Percentiles rank a stretch among this genome's conserved stretches.
Conservation (phyloP, 257 asterid genomes). For the Euphrasia confusa region DNA sequence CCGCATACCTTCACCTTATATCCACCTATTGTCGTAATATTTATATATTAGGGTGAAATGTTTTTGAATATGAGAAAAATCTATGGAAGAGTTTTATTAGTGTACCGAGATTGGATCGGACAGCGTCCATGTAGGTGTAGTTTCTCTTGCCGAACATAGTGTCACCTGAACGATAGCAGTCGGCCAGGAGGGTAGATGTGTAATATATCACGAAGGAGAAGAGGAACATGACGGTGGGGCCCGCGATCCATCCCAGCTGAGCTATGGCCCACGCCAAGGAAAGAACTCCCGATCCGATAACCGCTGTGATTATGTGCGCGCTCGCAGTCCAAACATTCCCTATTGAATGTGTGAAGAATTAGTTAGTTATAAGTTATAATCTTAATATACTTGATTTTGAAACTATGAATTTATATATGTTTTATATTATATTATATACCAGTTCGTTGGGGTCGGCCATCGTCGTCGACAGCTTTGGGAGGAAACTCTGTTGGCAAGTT, state of each 20-base stretch:
- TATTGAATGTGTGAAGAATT: conserved; percentile 6
- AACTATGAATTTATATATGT: too few relatives aligned
- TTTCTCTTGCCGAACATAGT: conserved; percentile 52
- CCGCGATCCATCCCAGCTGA: conserved; percentile 60
- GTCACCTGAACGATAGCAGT: conserved; percentile 52
- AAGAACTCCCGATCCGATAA: conserved; percentile 58
- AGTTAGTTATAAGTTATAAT: too few relatives aligned
- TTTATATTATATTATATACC: conserved; percentile 27
- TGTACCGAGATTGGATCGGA: conserved; percentile 49
- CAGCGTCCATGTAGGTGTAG: conserved; percentile 63
- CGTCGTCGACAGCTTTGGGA: conserved; percentile 45
- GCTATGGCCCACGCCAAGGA: conserved; percentile 61
- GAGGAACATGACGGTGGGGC: conserved; percentile 51
- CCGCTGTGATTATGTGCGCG: conserved; percentile 55
- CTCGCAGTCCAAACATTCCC: conserved; percentile 62
- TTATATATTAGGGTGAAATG: not conserved
- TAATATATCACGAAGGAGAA: conserved; percentile 49
- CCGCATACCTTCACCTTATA: conserved; percentile 34
- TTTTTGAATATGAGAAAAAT: too few relatives aligned
- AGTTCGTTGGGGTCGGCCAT: conserved; percentile 53
- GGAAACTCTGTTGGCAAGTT: conserved; percentile 34
- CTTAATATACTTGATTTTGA: too few relatives aligned
- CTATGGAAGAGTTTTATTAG: too few relatives aligned
- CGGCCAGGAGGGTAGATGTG: conserved; percentile 57
- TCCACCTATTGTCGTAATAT: conserved; percentile 29